These are phyloP conservation scores for Wickerhamiella brachini DNA, from an alignment of 805 yeast genomes.

Conservation along the genomic window DNA sequence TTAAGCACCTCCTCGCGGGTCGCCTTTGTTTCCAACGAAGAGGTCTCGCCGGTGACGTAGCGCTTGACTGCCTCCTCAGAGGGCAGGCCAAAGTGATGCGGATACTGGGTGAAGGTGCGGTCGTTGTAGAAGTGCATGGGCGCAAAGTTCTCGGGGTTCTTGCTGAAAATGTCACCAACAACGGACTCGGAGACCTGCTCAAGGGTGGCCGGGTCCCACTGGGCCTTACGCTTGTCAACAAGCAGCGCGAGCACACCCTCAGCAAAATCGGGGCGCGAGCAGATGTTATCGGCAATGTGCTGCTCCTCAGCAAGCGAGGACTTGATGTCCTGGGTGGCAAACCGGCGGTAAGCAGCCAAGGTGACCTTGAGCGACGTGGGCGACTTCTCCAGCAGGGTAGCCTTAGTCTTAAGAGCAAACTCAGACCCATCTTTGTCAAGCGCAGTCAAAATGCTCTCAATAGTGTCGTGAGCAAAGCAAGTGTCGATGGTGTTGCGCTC, in stretches of 20 bases:
- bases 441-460: constrained; percentile 41
- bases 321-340: constrained; percentile 42
- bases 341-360: constrained; percentile 50
- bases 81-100: constrained; percentile 70
- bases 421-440: constrained; percentile 43
- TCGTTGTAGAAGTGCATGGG: constrained; percentile 22
- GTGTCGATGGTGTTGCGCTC: constrained; percentile 52
- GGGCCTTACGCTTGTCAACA: constrained; percentile 43
- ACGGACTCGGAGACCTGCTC: constrained; percentile 24
- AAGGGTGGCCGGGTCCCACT: constrained; percentile 34
- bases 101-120: constrained; percentile 34
- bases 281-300: constrained; percentile 62
- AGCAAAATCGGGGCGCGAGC: constrained; percentile 50
- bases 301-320: constrained; percentile 62
- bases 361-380: constrained; percentile 68
- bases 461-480: constrained; percentile 41
- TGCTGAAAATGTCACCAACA: constrained; percentile 19
- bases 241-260: constrained; percentile 31
- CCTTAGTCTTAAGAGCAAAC: constrained; percentile 49
- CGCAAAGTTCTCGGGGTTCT: constrained; percentile 22
- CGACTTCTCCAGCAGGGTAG: constrained; percentile 50
- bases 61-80: constrained; percentile 47
- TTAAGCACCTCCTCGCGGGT: constrained; percentile 53
- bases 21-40: constrained; percentile 52
- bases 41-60: constrained; percentile 58